These are phyloP conservation scores for Verticillium longisporum DNA, from an alignment of 2,329 filamentous ascomycete species.

Conservation along the genomic window DNA sequence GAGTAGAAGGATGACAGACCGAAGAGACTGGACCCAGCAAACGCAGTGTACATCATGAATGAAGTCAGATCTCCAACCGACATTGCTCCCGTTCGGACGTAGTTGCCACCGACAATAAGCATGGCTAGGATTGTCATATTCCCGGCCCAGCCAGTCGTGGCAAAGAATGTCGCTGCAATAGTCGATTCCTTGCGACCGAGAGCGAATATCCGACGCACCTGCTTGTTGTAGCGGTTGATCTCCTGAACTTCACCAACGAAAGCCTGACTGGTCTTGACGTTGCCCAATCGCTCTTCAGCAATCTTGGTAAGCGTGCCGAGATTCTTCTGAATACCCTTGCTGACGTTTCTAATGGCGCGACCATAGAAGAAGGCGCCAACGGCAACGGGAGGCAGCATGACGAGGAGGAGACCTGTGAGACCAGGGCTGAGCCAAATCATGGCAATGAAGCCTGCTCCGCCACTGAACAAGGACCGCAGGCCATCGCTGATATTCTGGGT, in stretches of 20 bases:
- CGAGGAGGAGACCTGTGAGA: slow-evolving; percentile 75
- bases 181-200: slow-evolving; percentile 82
- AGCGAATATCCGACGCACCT: slow-evolving; percentile 86
- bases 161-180: slow-evolving; percentile 86
- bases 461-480: slow-evolving; percentile 81
- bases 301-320: slow-evolving; percentile 92
- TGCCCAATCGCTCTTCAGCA: slow-evolving; percentile 93
- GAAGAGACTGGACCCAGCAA: slow-evolving; percentile 77
- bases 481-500: slow-evolving; percentile 97
- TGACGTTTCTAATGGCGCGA: slow-evolving; percentile 79
- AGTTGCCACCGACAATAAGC: slow-evolving; percentile 81
- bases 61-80: slow-evolving; percentile 88
- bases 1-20: slow-evolving; percentile 95
- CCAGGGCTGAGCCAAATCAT: slow-evolving; percentile 96
- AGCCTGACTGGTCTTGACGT: slow-evolving; percentile 92
- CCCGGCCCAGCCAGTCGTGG: slow-evolving; percentile 79
- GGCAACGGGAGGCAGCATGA: slow-evolving; percentile 88
- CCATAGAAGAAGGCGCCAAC: slow-evolving; percentile 90
- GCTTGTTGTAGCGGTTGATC: slow-evolving; percentile 82
- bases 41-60: slow-evolving; percentile 98
- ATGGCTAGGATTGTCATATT: slow-evolving; percentile 94
- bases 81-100: slow-evolving; percentile 82
- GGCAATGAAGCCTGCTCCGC: slow-evolving; percentile 78
- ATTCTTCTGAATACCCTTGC: slow-evolving; percentile 88
- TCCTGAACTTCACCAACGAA: slow-evolving; percentile 93